Base-by-base conservation (phyloP, 768 basidiomycete species). In the Leccinum truebloodii region DNA sequence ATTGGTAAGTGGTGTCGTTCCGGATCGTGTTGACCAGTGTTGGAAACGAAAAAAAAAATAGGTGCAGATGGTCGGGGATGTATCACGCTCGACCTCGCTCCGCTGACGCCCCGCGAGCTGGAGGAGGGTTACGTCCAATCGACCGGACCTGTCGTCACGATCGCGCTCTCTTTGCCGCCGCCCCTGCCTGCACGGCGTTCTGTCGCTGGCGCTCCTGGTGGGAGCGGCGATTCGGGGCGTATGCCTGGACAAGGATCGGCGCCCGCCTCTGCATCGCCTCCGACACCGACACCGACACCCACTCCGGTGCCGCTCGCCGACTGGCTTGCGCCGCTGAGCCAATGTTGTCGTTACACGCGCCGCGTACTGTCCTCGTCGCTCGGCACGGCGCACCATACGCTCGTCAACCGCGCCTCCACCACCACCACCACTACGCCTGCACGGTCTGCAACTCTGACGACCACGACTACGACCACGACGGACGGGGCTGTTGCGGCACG, bases 321-420 rank as follows among this genome's bases (percentile, higher is more conserved):
- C 60, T 59, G 88, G 86, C 65, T 85, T 1, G 72, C 75, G 4
- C 83, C 88, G 0, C 79, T 92, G 32, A 78, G 78, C 26, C 77
- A 78, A 32, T 86, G 83, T 61, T 79, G 79, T 64, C 76, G 77
- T 28, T 79, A 79, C 63, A 86, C 85, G 0, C 65, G 79, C 8
- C 76, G 76, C 6, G 75, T 78, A 3, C 63, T 83, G 9, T 77
- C 81, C 1, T 69, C 81, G 2, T 69, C 74, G 7, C 69, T 74
- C 49, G 66, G 67, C 6, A 64, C 69, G 13, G 69, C 72, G 18
- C 52, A 57, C 26, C 20, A 28, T 20, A 20, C 26, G 51, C 67
- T 74, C 32, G 69, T 70, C 34, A 68, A 72, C 16, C 71, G 70
- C 2, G 66, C 71, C 2, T 0, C 30, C 0, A 58, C 18, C 34